Percentiles rank a stretch among this genome's conserved stretches.
These are phyloP conservation scores for Aspergillus diversus DNA, from an alignment of 495 filamentous ascomycete genomes.

Conservation along the genomic window DNA sequence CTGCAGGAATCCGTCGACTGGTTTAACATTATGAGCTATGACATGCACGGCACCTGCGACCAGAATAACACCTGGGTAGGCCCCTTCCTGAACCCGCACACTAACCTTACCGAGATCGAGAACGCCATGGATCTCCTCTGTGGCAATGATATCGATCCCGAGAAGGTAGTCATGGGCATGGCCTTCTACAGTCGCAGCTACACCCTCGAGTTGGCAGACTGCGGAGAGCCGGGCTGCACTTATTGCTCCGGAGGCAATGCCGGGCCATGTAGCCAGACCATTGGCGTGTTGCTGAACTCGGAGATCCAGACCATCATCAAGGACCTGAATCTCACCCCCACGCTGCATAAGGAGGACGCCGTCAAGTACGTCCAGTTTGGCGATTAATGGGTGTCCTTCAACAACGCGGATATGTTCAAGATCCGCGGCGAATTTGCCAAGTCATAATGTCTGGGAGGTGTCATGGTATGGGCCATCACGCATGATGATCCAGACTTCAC, in stretches of 20 bases:
- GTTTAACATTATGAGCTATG: conserved; percentile 56
- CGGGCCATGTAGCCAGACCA: conserved; percentile 38
- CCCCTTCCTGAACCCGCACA: conserved; percentile 32
- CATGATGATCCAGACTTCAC: too few species aligned
- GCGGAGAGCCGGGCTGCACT: conserved; percentile 33
- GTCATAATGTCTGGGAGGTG: too few species aligned
- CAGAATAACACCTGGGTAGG: conserved; percentile 24
- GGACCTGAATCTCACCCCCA: conserved; percentile 13
- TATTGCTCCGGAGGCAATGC: conserved; percentile 24
- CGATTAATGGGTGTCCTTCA: conserved; percentile 48
- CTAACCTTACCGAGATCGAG: conserved; percentile 45
- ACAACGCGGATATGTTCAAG: too few species aligned
- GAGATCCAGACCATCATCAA: conserved; percentile 29
- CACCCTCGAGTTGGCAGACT: conserved; percentile 35
- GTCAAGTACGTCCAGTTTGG: conserved; percentile 39
- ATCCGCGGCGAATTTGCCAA: too few species aligned
- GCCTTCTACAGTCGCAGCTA: conserved; percentile 46
- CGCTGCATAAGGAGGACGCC: conserved; percentile 23
- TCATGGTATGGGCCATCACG: too few species aligned
- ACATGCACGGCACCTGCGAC: conserved; percentile 47
- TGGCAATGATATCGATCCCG: conserved; percentile 35
- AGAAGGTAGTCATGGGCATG: conserved; percentile 44
- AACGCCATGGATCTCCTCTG: conserved; percentile 41
- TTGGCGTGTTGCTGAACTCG: conserved; percentile 24
- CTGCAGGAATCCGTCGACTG: conserved; percentile 49